These are phyloP conservation scores for Plasmodium ovale DNA, from an alignment of 169 alveolate genomes.

Conservation along the genomic window DNA sequence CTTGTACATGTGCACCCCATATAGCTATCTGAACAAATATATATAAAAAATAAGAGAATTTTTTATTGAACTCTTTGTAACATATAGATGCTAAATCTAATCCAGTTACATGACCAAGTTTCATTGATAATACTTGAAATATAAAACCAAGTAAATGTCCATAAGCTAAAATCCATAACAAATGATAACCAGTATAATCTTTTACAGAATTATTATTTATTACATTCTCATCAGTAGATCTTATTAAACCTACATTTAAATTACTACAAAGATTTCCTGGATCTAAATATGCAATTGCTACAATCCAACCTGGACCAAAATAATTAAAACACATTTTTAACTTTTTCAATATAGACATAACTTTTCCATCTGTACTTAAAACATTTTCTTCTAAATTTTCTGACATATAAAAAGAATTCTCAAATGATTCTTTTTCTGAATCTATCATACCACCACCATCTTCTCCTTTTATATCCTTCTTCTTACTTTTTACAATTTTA, in stretches of 20 bases:
- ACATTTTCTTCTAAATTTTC: constrained; percentile 17
- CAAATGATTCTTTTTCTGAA: constrained; percentile 3
- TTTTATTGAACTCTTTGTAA: constrained; percentile 56
- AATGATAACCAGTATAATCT: constrained; percentile 76
- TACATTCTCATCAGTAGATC: constrained; percentile 24
- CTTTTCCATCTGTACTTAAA: background rate
- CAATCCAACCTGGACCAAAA: constrained; percentile 86
- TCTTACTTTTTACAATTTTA: constrained; percentile 1
- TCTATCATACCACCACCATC: constrained; percentile 1
- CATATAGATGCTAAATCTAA: constrained; percentile 79
- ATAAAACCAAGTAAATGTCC: constrained; percentile 80
- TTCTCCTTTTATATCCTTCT: background rate
- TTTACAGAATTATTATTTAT: background rate
- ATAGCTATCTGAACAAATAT: constrained; percentile 57
- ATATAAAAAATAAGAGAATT: constrained; percentile 37
- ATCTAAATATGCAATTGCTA: constrained; percentile 83
- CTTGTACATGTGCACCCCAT: constrained; percentile 77
- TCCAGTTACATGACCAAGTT: constrained; percentile 82
- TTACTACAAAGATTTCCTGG: constrained; percentile 85
- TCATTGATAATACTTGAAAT: constrained; percentile 79
- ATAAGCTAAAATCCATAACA: constrained; percentile 80
- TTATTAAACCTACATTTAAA: constrained; percentile 79
- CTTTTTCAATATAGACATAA: constrained; percentile 12
- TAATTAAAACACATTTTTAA: constrained; percentile 73
- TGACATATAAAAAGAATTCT: constrained; percentile 17